Evolutionary conservation across 169 alveolate genomes (phyloP).

Genomic region (Eimeria necatrix): DNA sequence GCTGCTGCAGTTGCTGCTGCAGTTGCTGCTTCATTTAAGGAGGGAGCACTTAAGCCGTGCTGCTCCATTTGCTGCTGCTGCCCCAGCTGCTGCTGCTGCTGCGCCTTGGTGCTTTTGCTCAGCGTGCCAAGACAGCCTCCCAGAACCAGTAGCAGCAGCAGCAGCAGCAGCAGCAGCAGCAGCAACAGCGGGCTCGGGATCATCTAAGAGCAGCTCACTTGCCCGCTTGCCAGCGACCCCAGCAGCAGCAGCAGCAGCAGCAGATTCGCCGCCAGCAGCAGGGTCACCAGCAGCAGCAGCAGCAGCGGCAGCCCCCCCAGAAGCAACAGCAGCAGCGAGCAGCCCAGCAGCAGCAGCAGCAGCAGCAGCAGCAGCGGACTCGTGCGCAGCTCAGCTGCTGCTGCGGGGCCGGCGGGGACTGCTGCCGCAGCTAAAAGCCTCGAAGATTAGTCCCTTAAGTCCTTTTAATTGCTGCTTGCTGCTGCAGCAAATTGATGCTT

Average conservation of each 20-base stretch:
- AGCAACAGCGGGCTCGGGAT: background rate
- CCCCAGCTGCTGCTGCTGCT: background rate
- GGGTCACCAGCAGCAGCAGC: background rate
- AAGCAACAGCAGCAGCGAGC: background rate
- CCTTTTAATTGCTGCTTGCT: background rate
- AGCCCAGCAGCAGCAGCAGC: background rate
- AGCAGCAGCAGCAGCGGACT: background rate
- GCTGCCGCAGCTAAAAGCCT: conserved; percentile 17
- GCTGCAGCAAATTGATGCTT: background rate
- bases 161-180: background rate
- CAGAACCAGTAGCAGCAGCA: background rate
- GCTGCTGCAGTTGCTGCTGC: conserved; percentile 1
- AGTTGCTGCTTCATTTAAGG: no score
- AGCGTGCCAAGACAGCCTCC: background rate
- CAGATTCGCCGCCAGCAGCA: background rate
- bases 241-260: background rate
- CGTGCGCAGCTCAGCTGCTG: background rate
- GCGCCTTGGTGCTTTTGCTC: background rate
- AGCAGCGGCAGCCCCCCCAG: background rate
- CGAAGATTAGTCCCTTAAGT: background rate
- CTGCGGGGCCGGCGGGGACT: conserved; percentile 5
- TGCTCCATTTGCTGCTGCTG: no score
- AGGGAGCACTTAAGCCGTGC: no score
- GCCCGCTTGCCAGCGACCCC: background rate
- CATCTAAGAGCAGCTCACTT: background rate